A percentile compares a stretch with the other conserved stretches of the same genome.
Evolutionary conservation across 352 stramenopile species (phyloP).

Genomic region (Pythium dissimile): DNA sequence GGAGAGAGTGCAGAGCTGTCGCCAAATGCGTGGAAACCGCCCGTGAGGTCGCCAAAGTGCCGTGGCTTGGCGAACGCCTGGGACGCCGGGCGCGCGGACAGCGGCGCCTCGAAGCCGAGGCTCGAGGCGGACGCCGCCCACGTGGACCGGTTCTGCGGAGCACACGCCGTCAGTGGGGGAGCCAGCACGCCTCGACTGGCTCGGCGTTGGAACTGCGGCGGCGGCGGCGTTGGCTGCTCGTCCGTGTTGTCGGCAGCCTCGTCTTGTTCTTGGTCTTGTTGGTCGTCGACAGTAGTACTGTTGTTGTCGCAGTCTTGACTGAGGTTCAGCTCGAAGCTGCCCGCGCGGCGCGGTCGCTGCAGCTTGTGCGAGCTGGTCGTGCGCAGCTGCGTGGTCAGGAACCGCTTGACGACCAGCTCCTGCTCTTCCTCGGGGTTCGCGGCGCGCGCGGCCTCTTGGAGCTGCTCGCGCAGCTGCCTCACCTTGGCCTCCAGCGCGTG

Average conservation of each 20-base stretch:
- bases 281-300: slow-evolving; percentile 7
- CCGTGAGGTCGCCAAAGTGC: slow-evolving; percentile 16
- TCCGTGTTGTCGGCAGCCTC: background rate
- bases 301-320: slow-evolving; percentile 27
- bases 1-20: background rate
- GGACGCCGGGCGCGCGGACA: slow-evolving; percentile 19
- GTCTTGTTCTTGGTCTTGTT: slow-evolving; percentile 1
- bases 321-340: slow-evolving; percentile 19
- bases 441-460: slow-evolving; percentile 12
- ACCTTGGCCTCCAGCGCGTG: slow-evolving; percentile 19
- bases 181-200: background rate
- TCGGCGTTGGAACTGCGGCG: background rate
- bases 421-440: slow-evolving; percentile 36
- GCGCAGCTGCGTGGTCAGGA: slow-evolving; percentile 54
- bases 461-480: slow-evolving; percentile 18
- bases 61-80: background rate
- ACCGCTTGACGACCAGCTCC: slow-evolving; percentile 63
- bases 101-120: background rate
- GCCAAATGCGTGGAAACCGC: slow-evolving; percentile 4
- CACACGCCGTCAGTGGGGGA: slow-evolving; percentile 11
- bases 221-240: background rate
- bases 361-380: background rate
- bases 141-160: slow-evolving; percentile 6
- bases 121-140: background rate
- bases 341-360: slow-evolving; percentile 11